phyloP scores from a whole-genome alignment of 2,329 filamentous ascomycete species.

The Aspergillus pseudoviridinutans region DNA sequence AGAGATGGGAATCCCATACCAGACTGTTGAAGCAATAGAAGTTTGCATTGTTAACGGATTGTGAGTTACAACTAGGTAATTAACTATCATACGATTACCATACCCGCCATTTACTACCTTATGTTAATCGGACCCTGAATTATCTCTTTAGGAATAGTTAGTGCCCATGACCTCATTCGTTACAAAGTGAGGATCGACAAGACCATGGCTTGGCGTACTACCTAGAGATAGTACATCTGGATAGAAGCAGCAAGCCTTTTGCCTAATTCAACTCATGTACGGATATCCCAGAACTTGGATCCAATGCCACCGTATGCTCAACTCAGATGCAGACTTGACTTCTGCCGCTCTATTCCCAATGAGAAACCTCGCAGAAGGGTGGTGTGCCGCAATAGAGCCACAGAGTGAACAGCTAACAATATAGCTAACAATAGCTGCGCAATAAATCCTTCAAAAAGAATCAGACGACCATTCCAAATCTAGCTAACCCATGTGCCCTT shows the following conservation, averaged over 20 bases:
- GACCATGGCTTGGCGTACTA: neutral
- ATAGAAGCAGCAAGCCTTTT: too few species aligned
- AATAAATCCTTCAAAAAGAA: neutral
- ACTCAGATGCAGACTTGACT: too few species aligned
- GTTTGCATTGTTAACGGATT: too few species aligned
- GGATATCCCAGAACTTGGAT: neutral
- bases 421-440: too few species aligned
- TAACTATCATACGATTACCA: neutral
- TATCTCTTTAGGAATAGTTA: neutral
- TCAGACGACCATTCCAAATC: neutral
- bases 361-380: neutral
- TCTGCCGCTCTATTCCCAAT: neutral
- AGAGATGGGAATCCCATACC: too few species aligned
- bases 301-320: neutral
- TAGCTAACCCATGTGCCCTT: neutral
- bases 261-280: neutral
- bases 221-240: neutral
- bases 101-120: neutral
- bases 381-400: neutral
- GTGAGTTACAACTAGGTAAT: neutral
- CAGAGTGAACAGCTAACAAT: neutral
- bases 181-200: too few species aligned
- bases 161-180: neutral
- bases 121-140: neutral
- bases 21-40: too few species aligned